Evolutionary conservation across 192 early-diverging fungal genomes (phyloP).

Genomic region (Pilaira anomala): DNA sequence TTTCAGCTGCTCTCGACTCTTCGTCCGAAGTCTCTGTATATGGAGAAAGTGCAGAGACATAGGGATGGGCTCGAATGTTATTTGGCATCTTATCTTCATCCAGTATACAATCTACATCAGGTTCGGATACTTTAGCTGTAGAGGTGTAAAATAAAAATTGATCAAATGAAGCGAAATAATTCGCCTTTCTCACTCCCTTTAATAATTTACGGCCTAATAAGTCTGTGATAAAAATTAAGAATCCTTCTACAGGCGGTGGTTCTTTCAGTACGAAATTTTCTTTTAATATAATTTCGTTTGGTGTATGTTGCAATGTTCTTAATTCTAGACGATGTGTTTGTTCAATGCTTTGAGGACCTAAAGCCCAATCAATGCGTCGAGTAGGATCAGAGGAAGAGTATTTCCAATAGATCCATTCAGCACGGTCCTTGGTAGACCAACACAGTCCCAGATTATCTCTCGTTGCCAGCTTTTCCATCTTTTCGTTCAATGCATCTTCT

Average conservation of each 20-base stretch:
- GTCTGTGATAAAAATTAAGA: not conserved
- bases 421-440: constrained; percentile 24
- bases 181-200: not conserved
- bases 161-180: constrained; percentile 23
- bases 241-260: constrained; percentile 25
- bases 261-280: constrained; percentile 8
- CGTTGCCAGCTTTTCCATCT: not conserved
- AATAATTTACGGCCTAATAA: not conserved
- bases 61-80: not conserved
- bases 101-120: not conserved
- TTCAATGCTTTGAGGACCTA: constrained; percentile 35
- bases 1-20: not conserved
- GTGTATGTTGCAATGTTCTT: constrained; percentile 18
- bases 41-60: not conserved
- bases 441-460: constrained; percentile 3
- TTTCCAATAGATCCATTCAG: constrained; percentile 32
- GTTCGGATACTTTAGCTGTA: constrained; percentile 5
- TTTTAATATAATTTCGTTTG: constrained; percentile 10
- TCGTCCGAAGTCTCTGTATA: not conserved
- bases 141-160: constrained; percentile 20
- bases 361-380: constrained; percentile 4
- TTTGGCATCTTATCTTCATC: not conserved
- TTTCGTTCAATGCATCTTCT: not conserved
- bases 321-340: constrained; percentile 31
- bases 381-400: not conserved